These are phyloP conservation scores for Fremontodendron californicum DNA, from an alignment of 345 rosid species.

Conservation along the genomic window DNA sequence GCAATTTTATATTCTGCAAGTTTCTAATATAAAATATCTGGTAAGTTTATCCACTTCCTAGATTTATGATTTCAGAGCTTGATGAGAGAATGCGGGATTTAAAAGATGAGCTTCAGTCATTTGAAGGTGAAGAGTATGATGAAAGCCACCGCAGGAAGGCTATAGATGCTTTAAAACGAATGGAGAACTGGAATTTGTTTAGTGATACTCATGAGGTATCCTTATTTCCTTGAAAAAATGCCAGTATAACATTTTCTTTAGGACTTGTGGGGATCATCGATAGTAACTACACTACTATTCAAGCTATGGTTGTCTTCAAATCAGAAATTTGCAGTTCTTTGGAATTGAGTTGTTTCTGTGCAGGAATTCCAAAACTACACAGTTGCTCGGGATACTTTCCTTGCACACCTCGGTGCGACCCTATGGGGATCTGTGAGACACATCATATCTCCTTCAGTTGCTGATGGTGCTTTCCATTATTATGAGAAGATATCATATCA, in stretches of 20 bases:
- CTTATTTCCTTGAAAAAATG: conserved; percentile 3
- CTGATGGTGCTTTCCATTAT: conserved; percentile 96
- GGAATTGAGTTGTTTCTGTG: conserved; percentile 21
- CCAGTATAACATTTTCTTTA: neutral
- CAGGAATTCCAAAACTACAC: conserved; percentile 92
- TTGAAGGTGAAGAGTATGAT: conserved; percentile 82
- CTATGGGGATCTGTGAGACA: conserved; percentile 98
- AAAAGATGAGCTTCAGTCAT: conserved; percentile 88
- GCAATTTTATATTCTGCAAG: neutral
- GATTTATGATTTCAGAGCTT: conserved; percentile 56
- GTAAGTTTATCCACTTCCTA: neutral
- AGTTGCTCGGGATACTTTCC: conserved; percentile 95
- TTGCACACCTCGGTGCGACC: conserved; percentile 91
- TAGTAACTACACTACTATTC: neutral
- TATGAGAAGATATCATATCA: conserved; percentile 95
- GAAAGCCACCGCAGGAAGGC: conserved; percentile 83
- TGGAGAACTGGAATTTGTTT: conserved; percentile 98
- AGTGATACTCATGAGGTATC: conserved; percentile 74
- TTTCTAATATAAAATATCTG: conserved; percentile 5
- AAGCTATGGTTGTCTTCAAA: conserved; percentile 5
- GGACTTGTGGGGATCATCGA: neutral
- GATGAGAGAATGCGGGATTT: conserved; percentile 95
- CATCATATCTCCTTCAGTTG: conserved; percentile 81
- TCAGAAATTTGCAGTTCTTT: conserved; percentile 12
- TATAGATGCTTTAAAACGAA: conserved; percentile 69